Evolutionary conservation across 179 eudicot genomes (phyloP), one percentile per base, ranked within the genome.

Genomic region (Drosera spatulata): DNA sequence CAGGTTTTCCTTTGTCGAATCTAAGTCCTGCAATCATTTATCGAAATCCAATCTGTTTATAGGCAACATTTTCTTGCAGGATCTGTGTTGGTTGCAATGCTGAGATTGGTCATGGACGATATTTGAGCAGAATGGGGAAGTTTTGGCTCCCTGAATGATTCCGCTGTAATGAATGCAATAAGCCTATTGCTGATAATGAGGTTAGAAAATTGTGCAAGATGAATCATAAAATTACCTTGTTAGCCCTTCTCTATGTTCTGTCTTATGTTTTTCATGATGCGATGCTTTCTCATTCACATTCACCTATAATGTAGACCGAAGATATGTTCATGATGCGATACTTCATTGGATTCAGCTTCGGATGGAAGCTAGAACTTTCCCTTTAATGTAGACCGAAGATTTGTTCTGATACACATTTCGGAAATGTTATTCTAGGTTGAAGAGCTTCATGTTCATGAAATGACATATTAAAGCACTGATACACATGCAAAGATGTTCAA

Each of bases 111-210:
- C 84, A 80, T 56, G 97, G 89, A 46, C 75, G 95, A 61, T 90
- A 65, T 62, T 68, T 90, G 76, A 90, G 80, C 69, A 90, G 97
- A 77, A 85, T 90, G 95, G 97, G 87, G 52, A 88, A 81, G 41
- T 74, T 81, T 80, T 94, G 96, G 96, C 97, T 90, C 69, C 99
- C 97, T 37, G 96, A 85, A 63, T 94, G 99, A 74, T 90, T 94
- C 66, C 77, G 88, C 15, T 94, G 99, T 64, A 78, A 90, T 62
- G 78, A 69, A 44, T 94, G 99, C 73, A 69, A 76, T 73, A 59
- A 57, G 55, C 96, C 97, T 4, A 94, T 94, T 41, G 87, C 97
- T 10, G 99, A 94, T 63, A 71, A 85, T 68, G 97, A 94, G 97
- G 99, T 94, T 37, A 62, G 62, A 49, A 15, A 22, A 22, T 22